These are phyloP conservation scores for Thalassiosira mediterranea DNA, from an alignment of 352 stramenopile genomes.

Conservation along the genomic window DNA sequence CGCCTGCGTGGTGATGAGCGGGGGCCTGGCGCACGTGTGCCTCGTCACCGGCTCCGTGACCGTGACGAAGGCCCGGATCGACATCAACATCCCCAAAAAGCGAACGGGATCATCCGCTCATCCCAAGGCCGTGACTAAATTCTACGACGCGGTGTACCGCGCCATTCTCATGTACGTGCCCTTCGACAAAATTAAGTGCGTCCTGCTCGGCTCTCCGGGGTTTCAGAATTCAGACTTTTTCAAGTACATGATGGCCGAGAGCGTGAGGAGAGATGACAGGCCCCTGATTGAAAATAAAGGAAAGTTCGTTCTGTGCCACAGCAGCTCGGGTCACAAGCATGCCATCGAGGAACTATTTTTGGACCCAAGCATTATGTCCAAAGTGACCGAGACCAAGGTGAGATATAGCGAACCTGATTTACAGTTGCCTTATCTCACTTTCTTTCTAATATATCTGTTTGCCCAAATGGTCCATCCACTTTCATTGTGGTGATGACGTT, in stretches of 20 bases:
- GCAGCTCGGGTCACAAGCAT: slow-evolving; percentile 95
- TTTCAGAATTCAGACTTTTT: slow-evolving; percentile 98
- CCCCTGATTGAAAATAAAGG: slow-evolving; percentile 93
- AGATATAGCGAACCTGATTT: no score
- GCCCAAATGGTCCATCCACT: no score
- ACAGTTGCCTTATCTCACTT: no score
- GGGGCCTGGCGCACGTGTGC: slow-evolving; percentile 94
- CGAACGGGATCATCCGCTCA: slow-evolving; percentile 92
- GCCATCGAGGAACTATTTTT: slow-evolving; percentile 96
- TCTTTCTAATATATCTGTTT: no score
- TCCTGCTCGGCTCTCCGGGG: slow-evolving; percentile 94
- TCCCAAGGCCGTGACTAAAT: slow-evolving; percentile 92
- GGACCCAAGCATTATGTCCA: slow-evolving; percentile 89
- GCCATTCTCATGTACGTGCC: slow-evolving; percentile 95
- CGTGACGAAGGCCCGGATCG: slow-evolving; percentile 90
- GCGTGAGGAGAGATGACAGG: slow-evolving; percentile 92
- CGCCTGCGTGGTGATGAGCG: slow-evolving; percentile 95
- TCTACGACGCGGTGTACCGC: slow-evolving; percentile 95
- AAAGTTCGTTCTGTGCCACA: slow-evolving; percentile 95
- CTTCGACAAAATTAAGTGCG: slow-evolving; percentile 95
- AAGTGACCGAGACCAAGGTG: slow-evolving; percentile 93
- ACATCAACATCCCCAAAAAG: slow-evolving; percentile 97
- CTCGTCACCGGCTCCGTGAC: slow-evolving; percentile 97
- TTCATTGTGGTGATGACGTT: no score
- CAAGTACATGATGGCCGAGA: slow-evolving; percentile 92